phyloP scores from a whole-genome alignment of 768 basidiomycete genomes.

The Psilocybe tampanensis region DNA sequence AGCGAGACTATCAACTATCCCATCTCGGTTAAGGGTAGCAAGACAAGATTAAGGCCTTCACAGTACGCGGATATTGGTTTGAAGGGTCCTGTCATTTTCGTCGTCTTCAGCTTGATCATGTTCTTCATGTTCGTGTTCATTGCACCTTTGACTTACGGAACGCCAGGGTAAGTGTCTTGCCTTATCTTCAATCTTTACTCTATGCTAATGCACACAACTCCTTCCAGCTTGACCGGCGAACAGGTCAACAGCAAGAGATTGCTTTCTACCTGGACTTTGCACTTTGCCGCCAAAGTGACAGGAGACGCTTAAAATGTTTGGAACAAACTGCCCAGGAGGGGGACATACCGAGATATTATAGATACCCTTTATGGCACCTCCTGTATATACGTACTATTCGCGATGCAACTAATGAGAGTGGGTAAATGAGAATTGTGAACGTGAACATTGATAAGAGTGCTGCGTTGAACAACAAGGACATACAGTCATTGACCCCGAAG shows the following conservation, averaged over 20 bases:
- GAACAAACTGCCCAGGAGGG: neutral
- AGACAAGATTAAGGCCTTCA: slow-evolving; percentile 53
- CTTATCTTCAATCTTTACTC: slow-evolving; percentile 4
- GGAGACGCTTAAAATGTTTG: slow-evolving; percentile 33
- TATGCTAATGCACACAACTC: slow-evolving; percentile 10
- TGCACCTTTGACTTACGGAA: slow-evolving; percentile 92
- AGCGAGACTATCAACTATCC: slow-evolving; percentile 94
- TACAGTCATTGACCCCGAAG: slow-evolving; percentile 12
- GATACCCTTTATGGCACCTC: slow-evolving; percentile 17
- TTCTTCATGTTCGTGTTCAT: slow-evolving; percentile 74
- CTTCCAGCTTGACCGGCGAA: slow-evolving; percentile 75
- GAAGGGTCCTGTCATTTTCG: slow-evolving; percentile 70
- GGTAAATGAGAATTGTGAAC: neutral
- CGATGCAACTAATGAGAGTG: slow-evolving; percentile 13
- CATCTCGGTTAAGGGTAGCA: slow-evolving; percentile 74
- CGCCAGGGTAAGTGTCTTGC: slow-evolving; percentile 71
- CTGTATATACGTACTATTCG: slow-evolving; percentile 23
- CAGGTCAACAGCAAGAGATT: slow-evolving; percentile 84
- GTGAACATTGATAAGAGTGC: neutral
- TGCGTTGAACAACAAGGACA: slow-evolving; percentile 14
- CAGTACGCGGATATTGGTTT: slow-evolving; percentile 77
- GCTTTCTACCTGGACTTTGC: slow-evolving; percentile 90
- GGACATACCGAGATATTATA: slow-evolving; percentile 9
- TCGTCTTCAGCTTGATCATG: slow-evolving; percentile 58
- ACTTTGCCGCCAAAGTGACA: slow-evolving; percentile 79